phyloP scores from a whole-genome alignment of 2,329 filamentous ascomycete species.

The Atkinsonella texensis region DNA sequence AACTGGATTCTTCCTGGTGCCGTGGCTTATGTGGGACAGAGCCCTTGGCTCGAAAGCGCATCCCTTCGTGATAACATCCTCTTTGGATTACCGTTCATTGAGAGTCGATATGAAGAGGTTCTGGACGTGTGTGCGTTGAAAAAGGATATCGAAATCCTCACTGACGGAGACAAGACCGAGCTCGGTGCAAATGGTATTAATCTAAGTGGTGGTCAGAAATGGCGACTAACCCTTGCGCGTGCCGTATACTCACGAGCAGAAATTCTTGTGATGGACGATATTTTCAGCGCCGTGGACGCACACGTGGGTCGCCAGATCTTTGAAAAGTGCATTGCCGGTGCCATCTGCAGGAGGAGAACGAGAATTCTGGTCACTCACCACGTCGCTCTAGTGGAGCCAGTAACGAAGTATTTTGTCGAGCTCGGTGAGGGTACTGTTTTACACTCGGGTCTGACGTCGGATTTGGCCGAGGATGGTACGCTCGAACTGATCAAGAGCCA shows the following conservation, averaged over 20 bases:
- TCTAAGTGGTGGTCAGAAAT: constrained; percentile 71
- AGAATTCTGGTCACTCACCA: constrained; percentile 74
- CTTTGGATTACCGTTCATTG: constrained; percentile 60
- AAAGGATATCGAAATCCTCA: constrained; percentile 65
- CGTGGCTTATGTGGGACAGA: constrained; percentile 66
- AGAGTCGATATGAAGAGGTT: constrained; percentile 58
- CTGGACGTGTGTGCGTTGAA: constrained; percentile 60
- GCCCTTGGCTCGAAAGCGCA: constrained; percentile 77
- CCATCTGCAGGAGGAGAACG: constrained; percentile 57
- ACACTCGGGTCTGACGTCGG: constrained; percentile 51
- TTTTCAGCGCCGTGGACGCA: constrained; percentile 73
- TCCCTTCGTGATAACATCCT: constrained; percentile 68
- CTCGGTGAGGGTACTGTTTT: constrained; percentile 56
- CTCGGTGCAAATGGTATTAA: constrained; percentile 80
- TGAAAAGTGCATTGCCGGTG: constrained; percentile 61
- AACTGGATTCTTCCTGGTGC: constrained; percentile 61
- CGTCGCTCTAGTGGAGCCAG: constrained; percentile 56
- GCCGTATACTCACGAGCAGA: constrained; percentile 70
- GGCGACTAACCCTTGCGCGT: constrained; percentile 68
- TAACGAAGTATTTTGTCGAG: constrained; percentile 62
- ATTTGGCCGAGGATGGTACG: constrained; percentile 46
- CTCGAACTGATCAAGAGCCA: constrained; percentile 46
- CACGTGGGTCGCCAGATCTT: constrained; percentile 72
- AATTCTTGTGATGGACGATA: constrained; percentile 69
- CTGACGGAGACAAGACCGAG: constrained; percentile 67